Conservation (phyloP, 345 rosid species). For the Brassica incana region DNA sequence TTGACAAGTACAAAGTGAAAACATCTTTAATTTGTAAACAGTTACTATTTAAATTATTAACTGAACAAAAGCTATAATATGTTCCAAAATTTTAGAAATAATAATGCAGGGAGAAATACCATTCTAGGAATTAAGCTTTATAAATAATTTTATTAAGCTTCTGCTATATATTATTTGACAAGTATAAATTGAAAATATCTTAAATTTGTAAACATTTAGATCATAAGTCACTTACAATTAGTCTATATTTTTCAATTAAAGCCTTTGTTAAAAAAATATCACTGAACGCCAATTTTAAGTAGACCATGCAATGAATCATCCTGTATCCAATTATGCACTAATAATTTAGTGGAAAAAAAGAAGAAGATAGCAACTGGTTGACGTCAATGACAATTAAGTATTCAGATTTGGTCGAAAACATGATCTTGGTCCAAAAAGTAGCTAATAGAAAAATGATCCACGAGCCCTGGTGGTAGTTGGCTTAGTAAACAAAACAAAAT, state of each 20-base stretch:
- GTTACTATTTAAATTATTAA: neutral
- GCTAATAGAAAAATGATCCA: neutral
- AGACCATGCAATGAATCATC: neutral
- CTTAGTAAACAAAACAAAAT: neutral
- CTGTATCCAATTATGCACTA: neutral
- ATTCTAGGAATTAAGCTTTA: neutral
- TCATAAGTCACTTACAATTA: neutral
- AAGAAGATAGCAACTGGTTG: neutral
- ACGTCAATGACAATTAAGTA: neutral
- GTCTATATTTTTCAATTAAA: neutral
- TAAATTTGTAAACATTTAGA: neutral
- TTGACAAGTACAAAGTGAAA: neutral
- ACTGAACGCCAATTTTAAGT: neutral
- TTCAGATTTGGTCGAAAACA: conserved; percentile 1
- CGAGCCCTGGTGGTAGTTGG: neutral
- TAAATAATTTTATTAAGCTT: neutral
- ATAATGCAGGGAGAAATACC: neutral
- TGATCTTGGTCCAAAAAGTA: neutral
- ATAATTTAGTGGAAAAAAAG: neutral
- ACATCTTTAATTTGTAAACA: neutral
- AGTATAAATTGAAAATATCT: neutral
- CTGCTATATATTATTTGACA: neutral
- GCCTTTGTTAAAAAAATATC: neutral
- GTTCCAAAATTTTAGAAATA: neutral
- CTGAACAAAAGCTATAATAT: neutral